Base-by-base conservation (phyloP, 148 eudicot species). In the Persicaria maculosa region DNA sequence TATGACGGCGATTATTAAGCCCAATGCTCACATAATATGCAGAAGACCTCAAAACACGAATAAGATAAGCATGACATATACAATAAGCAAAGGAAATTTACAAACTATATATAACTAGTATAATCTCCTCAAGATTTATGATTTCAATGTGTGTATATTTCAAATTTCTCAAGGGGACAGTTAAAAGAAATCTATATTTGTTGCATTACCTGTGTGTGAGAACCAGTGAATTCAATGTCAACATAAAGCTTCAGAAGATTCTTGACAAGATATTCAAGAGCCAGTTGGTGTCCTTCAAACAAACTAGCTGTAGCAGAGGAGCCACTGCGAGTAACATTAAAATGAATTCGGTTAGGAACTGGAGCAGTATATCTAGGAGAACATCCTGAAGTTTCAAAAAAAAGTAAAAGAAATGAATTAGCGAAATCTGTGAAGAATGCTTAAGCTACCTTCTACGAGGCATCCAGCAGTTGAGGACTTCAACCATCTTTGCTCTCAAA, bases 391-490 rank as follows among this genome's bases (percentile, higher is more conserved):
- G 7, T 8, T 40, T 44, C 5, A 15, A 7, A 5, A 7, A 5
- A 58, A 19, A 25, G n/a, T 15, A 68, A 76, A 54, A 40, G 50
- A 4, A 52, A 11, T 15, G 11, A 17, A 71, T 71, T 4, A 47
- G 43, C 14, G 36, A 46, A 46, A 70, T 45, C 50, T 70, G 54
- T 4, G 8, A 44, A 71, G 5, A 48, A 47, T 46, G 54, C 73
- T 71, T 71, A 31, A 4, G 43, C 16, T 68, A 95, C 99, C 97
- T 92, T 76, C 97, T 80, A 50, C 92, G 86, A 15, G 99, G 97
- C 97, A 95, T 95, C 97, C 99, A 95, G 76, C 94, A 89, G 80
- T 95, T 95, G 47, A 95, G 88, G 44, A 95, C 99, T 85, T 95
- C 99, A 16, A 95, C 97, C 99, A 95, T 95, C 82, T 92, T 95